Percentiles rank a stretch among this genome's conserved stretches.
Conservation (phyloP, 2,329 filamentous ascomycete species). For the Arachnomyces sp. region DNA sequence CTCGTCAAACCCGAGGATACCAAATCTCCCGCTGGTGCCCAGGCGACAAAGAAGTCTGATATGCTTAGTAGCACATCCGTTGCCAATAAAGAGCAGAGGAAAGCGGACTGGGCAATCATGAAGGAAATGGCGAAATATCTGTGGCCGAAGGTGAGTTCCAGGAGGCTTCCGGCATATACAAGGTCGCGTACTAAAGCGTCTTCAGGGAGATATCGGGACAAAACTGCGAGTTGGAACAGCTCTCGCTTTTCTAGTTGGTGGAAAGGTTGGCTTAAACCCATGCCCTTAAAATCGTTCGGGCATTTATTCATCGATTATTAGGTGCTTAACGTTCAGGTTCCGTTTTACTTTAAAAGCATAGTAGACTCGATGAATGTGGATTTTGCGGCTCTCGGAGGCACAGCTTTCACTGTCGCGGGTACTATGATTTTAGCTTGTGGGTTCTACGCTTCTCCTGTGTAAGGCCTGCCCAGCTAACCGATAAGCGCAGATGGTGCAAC, state of each 20-base stretch:
- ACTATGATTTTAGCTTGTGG: constrained; percentile 82
- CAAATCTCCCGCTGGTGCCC: constrained; percentile 6
- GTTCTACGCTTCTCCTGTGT: constrained; percentile 15
- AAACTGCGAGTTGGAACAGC: constrained; percentile 78
- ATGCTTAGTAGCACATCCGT: constrained; percentile 57
- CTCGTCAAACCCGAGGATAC: constrained; percentile 14
- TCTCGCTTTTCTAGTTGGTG: constrained; percentile 73
- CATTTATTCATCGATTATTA: constrained; percentile 22
- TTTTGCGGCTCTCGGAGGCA: constrained; percentile 75
- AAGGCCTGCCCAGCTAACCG: constrained; percentile 9
- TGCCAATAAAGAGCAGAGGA: constrained; percentile 78
- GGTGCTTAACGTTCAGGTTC: constrained; percentile 91
- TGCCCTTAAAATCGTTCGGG: neutral
- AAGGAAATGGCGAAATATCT: constrained; percentile 94
- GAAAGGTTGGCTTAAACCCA: constrained; percentile 54
- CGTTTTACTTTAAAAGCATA: constrained; percentile 98
- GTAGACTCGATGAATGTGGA: constrained; percentile 98
- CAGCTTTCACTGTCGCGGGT: constrained; percentile 78
- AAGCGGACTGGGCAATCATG: constrained; percentile 97
- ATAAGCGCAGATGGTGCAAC: constrained; percentile 60
- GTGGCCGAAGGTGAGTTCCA: constrained; percentile 65
- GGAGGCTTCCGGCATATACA: neutral
- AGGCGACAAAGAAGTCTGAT: constrained; percentile 41
- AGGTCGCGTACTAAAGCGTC: constrained; percentile 7
- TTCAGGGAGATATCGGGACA: constrained; percentile 62